phyloP scores from a whole-genome alignment of 495 filamentous ascomycete species.

The Trichoderma erinaceum region DNA sequence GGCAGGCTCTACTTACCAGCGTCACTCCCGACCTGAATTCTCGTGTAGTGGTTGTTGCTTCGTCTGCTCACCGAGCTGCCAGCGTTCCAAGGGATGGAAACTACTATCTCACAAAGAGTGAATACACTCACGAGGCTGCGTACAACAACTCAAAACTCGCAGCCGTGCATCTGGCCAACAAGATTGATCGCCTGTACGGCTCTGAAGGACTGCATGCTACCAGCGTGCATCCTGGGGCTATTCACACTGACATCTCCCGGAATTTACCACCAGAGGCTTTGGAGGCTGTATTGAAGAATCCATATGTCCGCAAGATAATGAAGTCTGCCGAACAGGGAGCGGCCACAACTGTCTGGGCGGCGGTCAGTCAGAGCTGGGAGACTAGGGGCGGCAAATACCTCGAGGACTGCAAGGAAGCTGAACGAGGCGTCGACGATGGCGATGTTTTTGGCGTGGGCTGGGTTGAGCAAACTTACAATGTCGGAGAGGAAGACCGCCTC shows the following conservation, averaged over 20 bases:
- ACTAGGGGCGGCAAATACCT: slow-evolving; percentile 39
- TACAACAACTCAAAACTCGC: slow-evolving; percentile 56
- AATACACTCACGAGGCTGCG: slow-evolving; percentile 46
- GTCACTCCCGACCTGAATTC: slow-evolving; percentile 26
- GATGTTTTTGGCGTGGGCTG: too few species aligned
- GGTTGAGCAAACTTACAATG: too few species aligned
- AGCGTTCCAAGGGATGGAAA: too few species aligned
- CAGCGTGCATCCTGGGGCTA: slow-evolving; percentile 14
- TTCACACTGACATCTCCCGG: background rate
- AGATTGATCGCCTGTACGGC: background rate
- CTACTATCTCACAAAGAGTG: background rate
- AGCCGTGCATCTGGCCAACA: slow-evolving; percentile 33
- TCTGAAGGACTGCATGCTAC: slow-evolving; percentile 20
- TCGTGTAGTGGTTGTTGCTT: slow-evolving; percentile 17
- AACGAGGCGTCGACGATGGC: too few species aligned
- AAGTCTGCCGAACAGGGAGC: slow-evolving; percentile 37
- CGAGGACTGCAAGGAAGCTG: slow-evolving; percentile 23
- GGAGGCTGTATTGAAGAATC: slow-evolving; percentile 8
- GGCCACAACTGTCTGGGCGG: slow-evolving; percentile 44
- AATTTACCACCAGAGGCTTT: background rate
- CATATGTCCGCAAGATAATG: slow-evolving; percentile 24
- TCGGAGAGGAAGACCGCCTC: too few species aligned
- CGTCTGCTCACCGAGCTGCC: too few species aligned
- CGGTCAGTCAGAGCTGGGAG: slow-evolving; percentile 35
- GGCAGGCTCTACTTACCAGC: slow-evolving; percentile 17